phyloP scores from a whole-genome alignment of 305 asterid species.

The Fraxinus sp. region DNA sequence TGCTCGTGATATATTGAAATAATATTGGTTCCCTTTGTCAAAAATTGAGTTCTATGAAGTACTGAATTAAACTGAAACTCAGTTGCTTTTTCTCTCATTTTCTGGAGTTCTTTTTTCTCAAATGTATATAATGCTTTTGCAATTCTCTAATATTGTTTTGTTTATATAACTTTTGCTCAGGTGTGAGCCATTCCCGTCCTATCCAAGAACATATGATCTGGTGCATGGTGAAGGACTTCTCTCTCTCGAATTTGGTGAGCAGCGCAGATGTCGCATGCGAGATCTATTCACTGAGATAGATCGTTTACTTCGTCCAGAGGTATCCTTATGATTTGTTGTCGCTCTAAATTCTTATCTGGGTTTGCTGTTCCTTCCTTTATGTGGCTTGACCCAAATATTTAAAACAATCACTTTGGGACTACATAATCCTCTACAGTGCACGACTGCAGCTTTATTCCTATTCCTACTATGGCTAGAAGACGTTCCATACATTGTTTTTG shows the following conservation, averaged over 20 bases:
- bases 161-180: slow-evolving; percentile 36
- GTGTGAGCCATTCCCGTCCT: slow-evolving; percentile 97
- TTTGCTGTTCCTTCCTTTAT: not conserved
- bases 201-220: slow-evolving; percentile 95
- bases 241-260: slow-evolving; percentile 74
- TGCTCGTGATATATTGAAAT: not conserved
- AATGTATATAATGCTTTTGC: slow-evolving; percentile 1
- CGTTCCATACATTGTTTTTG: not conserved
- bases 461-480: not conserved
- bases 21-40: not conserved
- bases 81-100: slow-evolving; percentile 1
- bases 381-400: not conserved
- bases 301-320: slow-evolving; percentile 99
- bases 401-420: not conserved
- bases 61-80: slow-evolving; percentile 4
- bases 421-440: not conserved
- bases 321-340: slow-evolving; percentile 28
- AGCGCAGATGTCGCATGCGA: slow-evolving; percentile 71
- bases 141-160: not conserved
- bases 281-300: slow-evolving; percentile 84
- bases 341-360: slow-evolving; percentile 30
- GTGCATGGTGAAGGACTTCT: slow-evolving; percentile 92
- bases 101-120: not conserved
- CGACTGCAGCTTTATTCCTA: not conserved
- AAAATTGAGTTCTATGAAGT: not conserved